Evolutionary conservation across 1,284 basidiomycete genomes (phyloP).

Genomic region (Ustilago tritici): DNA sequence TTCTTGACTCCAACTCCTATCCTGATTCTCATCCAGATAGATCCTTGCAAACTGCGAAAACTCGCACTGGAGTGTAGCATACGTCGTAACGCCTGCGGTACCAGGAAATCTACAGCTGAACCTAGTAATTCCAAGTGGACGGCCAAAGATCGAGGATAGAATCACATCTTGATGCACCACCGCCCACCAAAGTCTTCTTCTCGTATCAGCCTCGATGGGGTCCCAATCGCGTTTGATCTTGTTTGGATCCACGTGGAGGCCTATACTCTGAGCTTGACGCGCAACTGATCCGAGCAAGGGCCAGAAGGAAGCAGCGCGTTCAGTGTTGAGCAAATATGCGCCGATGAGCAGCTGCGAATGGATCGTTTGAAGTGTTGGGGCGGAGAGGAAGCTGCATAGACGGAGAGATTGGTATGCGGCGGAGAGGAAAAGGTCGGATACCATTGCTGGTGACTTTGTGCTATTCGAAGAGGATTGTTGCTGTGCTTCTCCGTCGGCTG

Average conservation of each 20-base stretch:
- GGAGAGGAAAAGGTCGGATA: conserved; percentile 46
- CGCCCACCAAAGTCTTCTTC: conserved; percentile 50
- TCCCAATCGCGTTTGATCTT: conserved; percentile 40
- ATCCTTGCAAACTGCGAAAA: conserved; percentile 33
- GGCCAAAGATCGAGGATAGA: conserved; percentile 48
- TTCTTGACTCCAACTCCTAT: conserved; percentile 37
- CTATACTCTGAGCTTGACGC: conserved; percentile 50
- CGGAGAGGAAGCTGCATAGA: conserved; percentile 44
- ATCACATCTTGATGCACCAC: conserved; percentile 49
- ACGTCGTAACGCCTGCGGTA: conserved; percentile 7
- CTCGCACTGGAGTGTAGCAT: conserved; percentile 42
- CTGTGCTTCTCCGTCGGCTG: background rate
- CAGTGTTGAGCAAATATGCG: conserved; percentile 47
- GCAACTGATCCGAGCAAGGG: conserved; percentile 45
- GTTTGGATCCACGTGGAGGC: conserved; percentile 46
- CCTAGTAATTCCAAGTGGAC: conserved; percentile 42
- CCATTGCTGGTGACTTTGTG: conserved; percentile 33
- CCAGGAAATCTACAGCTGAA: conserved; percentile 41
- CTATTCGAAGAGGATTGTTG: background rate
- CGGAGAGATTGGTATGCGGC: conserved; percentile 49
- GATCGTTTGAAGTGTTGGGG: conserved; percentile 48
- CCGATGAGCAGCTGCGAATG: conserved; percentile 54
- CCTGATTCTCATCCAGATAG: conserved; percentile 45
- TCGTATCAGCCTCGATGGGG: conserved; percentile 37
- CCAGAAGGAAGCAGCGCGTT: conserved; percentile 47